phyloP scores from a whole-genome alignment of 768 basidiomycete species.

The Agrocybe chaxingu region DNA sequence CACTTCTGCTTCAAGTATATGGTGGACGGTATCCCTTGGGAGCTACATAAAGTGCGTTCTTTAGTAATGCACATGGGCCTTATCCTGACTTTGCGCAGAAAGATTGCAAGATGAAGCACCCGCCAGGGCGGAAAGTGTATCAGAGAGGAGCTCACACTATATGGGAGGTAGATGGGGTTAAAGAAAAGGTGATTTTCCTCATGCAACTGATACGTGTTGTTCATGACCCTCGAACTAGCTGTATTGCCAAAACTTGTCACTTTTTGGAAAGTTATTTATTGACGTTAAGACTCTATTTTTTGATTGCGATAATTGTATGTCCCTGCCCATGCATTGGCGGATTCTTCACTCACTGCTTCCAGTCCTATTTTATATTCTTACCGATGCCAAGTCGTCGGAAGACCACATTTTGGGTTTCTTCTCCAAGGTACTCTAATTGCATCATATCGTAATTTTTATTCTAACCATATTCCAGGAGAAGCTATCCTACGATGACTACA shows the following conservation, averaged over 20 bases:
- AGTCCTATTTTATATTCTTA: constrained; percentile 93
- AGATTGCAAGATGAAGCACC: constrained; percentile 62
- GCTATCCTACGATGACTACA: constrained; percentile 93
- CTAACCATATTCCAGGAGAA: constrained; percentile 64
- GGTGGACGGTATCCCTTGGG: constrained; percentile 69
- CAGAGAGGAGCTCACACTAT: constrained; percentile 85
- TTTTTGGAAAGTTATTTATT: constrained; percentile 98
- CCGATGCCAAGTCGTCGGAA: constrained; percentile 73
- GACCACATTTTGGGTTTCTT: constrained; percentile 81
- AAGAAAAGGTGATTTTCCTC: constrained; percentile 61
- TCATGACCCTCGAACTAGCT: constrained; percentile 46
- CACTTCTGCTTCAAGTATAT: constrained; percentile 98
- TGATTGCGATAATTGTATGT: constrained; percentile 81
- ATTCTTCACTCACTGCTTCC: constrained; percentile 5
- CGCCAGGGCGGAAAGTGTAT: constrained; percentile 90
- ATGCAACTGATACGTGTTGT: neutral
- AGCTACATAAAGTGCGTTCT: constrained; percentile 55
- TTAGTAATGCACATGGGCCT: neutral
- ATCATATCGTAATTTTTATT: neutral
- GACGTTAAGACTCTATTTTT: constrained; percentile 96
- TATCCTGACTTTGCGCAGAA: constrained; percentile 37
- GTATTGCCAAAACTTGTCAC: constrained; percentile 92
- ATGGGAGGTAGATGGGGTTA: constrained; percentile 93
- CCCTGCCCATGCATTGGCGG: neutral
- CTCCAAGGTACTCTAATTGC: constrained; percentile 43